A percentile compares a stretch with the other conserved stretches of the same genome.
phyloP scores from a whole-genome alignment of 192 early-diverging fungal genomes.

The Gaertneriomyces semiglobifer region DNA sequence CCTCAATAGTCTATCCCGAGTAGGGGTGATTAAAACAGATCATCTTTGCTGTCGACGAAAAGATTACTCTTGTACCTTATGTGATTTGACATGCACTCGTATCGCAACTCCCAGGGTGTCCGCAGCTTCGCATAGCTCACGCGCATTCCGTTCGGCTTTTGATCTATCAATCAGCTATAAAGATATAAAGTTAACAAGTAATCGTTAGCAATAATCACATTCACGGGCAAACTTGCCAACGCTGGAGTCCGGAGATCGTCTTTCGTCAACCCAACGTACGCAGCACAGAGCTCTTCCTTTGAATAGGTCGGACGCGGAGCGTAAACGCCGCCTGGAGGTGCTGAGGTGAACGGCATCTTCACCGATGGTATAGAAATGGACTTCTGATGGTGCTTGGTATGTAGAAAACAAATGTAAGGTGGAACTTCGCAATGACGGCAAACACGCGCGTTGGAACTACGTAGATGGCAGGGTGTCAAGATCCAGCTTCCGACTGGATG shows the following conservation, averaged over 20 bases:
- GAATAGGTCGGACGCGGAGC: slow-evolving; percentile 15
- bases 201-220: no score
- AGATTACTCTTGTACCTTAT: slow-evolving; percentile 15
- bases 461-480: slow-evolving; percentile 31
- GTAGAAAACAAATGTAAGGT: no score
- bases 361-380: neutral
- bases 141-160: slow-evolving; percentile 10
- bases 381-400: no score
- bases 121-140: slow-evolving; percentile 11
- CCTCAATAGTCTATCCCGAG: slow-evolving; percentile 14
- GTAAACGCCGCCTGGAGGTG: slow-evolving; percentile 16
- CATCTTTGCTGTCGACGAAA: neutral
- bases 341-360: slow-evolving; percentile 21
- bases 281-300: slow-evolving; percentile 8
- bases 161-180: slow-evolving; percentile 3
- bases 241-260: slow-evolving; percentile 19
- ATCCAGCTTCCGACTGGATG: slow-evolving; percentile 35
- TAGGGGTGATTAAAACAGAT: neutral
- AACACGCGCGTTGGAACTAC: no score
- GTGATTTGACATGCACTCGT: slow-evolving; percentile 28
- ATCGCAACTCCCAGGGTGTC: slow-evolving; percentile 4
- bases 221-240: neutral
- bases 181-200: neutral
- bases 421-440: no score
- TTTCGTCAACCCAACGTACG: slow-evolving; percentile 8